Conservation (phyloP, 139 green algal genomes). For the Coelastrella sp. region DNA sequence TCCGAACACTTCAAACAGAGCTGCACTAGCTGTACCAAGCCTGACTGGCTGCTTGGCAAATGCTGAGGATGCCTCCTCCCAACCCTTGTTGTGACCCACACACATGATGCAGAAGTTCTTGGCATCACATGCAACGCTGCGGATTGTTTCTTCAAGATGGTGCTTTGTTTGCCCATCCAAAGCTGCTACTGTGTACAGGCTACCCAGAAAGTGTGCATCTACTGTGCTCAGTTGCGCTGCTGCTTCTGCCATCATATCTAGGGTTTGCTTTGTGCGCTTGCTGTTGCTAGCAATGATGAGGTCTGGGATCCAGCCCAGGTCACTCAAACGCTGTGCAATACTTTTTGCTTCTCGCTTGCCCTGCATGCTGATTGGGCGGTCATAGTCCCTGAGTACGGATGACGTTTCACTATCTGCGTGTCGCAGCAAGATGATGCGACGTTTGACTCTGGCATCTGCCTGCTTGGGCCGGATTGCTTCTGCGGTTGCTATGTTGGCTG, state of each 20-base stretch:
- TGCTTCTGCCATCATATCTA: constrained; percentile 78
- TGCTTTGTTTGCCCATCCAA: constrained; percentile 83
- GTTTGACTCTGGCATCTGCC: constrained; percentile 2
- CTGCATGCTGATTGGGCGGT: constrained; percentile 34
- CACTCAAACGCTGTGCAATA: constrained; percentile 58
- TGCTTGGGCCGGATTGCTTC: neutral
- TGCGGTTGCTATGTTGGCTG: neutral
- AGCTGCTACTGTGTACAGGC: constrained; percentile 85
- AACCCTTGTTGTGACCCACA: constrained; percentile 89
- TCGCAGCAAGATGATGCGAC: constrained; percentile 80
- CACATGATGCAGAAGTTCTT: constrained; percentile 74
- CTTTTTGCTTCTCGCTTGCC: constrained; percentile 12
- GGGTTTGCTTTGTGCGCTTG: constrained; percentile 81
- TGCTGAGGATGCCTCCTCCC: constrained; percentile 76
- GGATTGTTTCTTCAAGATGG: constrained; percentile 67
- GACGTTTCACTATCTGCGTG: constrained; percentile 79
- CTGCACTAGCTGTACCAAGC: constrained; percentile 81
- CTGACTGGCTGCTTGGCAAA: constrained; percentile 72
- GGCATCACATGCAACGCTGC: constrained; percentile 54
- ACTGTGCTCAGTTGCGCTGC: constrained; percentile 61
- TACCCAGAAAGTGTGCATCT: constrained; percentile 74
- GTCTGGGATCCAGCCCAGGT: constrained; percentile 80
- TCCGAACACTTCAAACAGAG: constrained; percentile 73
- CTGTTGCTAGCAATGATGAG: constrained; percentile 80
- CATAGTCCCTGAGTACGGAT: neutral